Percentiles rank a stretch among this genome's conserved stretches.
Conservation (phyloP, 2,329 filamentous ascomycete genomes). For the Canariomyces notabilis region DNA sequence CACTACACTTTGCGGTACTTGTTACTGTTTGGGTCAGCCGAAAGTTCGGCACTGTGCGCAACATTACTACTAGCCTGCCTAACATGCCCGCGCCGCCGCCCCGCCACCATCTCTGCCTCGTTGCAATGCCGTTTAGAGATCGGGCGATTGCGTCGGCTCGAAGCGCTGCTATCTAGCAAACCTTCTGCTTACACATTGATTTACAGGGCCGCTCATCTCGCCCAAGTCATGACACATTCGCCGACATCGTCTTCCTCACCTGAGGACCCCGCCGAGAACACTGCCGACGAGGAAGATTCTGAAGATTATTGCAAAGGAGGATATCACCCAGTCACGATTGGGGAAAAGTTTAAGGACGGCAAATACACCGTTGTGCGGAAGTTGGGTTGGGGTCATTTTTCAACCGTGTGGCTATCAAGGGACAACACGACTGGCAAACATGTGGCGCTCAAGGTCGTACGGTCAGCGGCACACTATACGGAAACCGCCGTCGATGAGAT, state of each 20-base stretch:
- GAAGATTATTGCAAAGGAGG: slow-evolving; percentile 99
- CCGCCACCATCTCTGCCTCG: slow-evolving; percentile 19
- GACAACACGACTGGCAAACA: slow-evolving; percentile 89
- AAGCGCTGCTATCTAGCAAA: slow-evolving; percentile 10
- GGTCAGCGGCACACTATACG: slow-evolving; percentile 96
- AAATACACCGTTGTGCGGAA: slow-evolving; percentile 96
- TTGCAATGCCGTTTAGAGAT: slow-evolving; percentile 1
- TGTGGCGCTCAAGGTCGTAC: slow-evolving; percentile 95
- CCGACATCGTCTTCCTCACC: slow-evolving; percentile 72
- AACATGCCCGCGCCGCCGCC: slow-evolving; percentile 15
- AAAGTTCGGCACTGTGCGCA: slow-evolving; percentile 26
- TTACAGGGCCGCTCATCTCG: slow-evolving; percentile 50
- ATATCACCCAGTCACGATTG: slow-evolving; percentile 90
- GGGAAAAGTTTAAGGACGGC: slow-evolving; percentile 95
- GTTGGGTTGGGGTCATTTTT: slow-evolving; percentile 97
- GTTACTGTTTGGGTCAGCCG: slow-evolving; percentile 12
- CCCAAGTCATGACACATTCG: slow-evolving; percentile 61
- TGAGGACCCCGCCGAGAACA: slow-evolving; percentile 83
- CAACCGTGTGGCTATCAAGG: slow-evolving; percentile 81
- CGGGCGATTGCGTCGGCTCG: slow-evolving; percentile 6
- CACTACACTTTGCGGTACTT: no score
- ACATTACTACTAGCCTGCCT: slow-evolving; percentile 7
- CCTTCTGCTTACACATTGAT: slow-evolving; percentile 28
- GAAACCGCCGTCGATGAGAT: slow-evolving; percentile 99
- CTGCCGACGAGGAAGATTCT: slow-evolving; percentile 95